Percentiles rank a stretch among this genome's conserved stretches.
These are phyloP conservation scores for Mangifera indica DNA, from an alignment of 345 rosid genomes.

Conservation along the genomic window DNA sequence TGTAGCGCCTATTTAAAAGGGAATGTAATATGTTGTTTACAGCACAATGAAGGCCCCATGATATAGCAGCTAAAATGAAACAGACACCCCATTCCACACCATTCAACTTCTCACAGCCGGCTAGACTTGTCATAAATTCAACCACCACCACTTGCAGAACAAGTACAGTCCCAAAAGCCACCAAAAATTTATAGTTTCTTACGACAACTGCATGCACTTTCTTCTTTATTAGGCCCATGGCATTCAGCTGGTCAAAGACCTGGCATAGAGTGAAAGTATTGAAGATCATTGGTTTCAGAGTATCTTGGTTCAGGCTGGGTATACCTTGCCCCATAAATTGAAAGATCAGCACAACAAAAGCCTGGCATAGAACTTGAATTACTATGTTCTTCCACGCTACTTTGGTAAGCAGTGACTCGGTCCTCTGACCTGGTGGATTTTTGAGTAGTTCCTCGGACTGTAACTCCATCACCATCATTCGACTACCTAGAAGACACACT, in stretches of 20 bases:
- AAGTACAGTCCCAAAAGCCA: not conserved
- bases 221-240: constrained; percentile 10
- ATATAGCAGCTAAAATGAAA: constrained; percentile 10
- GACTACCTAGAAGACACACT: constrained; percentile 17
- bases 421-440: constrained; percentile 10
- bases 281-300: constrained; percentile 19
- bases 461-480: constrained; percentile 25
- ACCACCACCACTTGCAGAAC: constrained; percentile 15
- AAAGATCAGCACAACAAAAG: constrained; percentile 11
- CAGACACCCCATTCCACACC: constrained; percentile 19
- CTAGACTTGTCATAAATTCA: constrained; percentile 6
- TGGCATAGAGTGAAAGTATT: constrained; percentile 27
- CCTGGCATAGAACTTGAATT: constrained; percentile 22
- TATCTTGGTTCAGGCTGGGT: constrained; percentile 8
- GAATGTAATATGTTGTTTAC: constrained; percentile 1
- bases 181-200: not conserved
- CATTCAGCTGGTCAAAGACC: constrained; percentile 21
- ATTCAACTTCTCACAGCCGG: constrained; percentile 7
- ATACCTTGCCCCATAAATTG: constrained; percentile 14
- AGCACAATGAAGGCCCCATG: constrained; percentile 14
- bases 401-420: constrained; percentile 14
- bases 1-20: not conserved
- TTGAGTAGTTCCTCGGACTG: not conserved
- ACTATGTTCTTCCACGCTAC: constrained; percentile 15
- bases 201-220: not conserved